These are phyloP conservation scores for Anastatica hierochuntica DNA, from an alignment of 345 rosid genomes.

Conservation along the genomic window DNA sequence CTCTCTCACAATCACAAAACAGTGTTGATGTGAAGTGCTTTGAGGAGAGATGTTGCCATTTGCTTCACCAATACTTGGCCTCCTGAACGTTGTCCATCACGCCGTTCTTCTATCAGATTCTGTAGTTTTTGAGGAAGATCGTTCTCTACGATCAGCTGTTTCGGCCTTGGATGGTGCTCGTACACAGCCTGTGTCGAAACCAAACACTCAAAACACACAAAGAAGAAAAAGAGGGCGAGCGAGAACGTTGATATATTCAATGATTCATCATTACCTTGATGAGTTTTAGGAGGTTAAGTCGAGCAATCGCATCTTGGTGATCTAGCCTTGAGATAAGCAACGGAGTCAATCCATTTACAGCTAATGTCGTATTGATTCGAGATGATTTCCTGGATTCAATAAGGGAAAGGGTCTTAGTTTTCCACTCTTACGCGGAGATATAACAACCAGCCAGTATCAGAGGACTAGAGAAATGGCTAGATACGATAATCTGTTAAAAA, in stretches of 20 bases:
- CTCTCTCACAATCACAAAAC: conserved; percentile 58
- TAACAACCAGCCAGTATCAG: too few species aligned
- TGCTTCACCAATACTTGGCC: conserved; percentile 95
- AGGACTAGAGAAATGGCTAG: too few species aligned
- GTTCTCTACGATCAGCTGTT: conserved; percentile 91
- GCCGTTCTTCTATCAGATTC: conserved; percentile 85
- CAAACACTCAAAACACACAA: neutral
- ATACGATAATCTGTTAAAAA: neutral
- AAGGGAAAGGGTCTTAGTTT: conserved; percentile 12
- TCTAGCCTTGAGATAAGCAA: conserved; percentile 76
- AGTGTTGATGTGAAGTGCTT: conserved; percentile 91
- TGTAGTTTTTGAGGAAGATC: conserved; percentile 75
- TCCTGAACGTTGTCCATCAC: conserved; percentile 89
- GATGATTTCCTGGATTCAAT: conserved; percentile 78
- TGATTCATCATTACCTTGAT: conserved; percentile 97
- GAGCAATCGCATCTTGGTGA: conserved; percentile 95
- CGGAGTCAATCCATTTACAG: conserved; percentile 89
- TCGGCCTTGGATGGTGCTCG: conserved; percentile 96
- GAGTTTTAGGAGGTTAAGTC: conserved; percentile 83
- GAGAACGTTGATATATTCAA: neutral
- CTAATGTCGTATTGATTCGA: conserved; percentile 80
- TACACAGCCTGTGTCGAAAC: conserved; percentile 66
- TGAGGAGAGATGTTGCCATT: conserved; percentile 93
- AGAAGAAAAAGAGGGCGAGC: conserved; percentile 13
- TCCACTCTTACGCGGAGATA: too few species aligned